Evolutionary conservation across 768 basidiomycete species (phyloP).

Genomic region (Mycena kentingensis): DNA sequence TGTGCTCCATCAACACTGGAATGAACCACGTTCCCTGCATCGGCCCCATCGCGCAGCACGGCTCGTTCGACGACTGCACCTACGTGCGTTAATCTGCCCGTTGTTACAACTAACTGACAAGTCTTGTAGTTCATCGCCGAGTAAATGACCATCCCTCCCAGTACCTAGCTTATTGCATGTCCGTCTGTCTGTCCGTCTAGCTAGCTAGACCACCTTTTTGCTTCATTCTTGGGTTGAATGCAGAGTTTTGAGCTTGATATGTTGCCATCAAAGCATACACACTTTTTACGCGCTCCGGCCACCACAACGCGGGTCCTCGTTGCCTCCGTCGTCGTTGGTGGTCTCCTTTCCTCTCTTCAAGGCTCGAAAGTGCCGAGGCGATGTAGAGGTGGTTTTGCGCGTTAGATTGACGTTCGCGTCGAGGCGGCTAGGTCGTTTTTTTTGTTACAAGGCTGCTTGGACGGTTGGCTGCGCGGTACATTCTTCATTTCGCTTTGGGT

Average conservation of each 20-base stretch:
- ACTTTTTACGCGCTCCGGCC: constrained; percentile 27
- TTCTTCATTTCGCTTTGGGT: neutral
- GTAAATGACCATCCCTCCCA: neutral
- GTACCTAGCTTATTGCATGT: too few relatives aligned
- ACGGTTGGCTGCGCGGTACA: constrained; percentile 3
- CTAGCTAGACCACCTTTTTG: neutral
- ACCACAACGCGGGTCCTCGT: constrained; percentile 32
- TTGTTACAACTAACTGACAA: neutral
- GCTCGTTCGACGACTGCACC: constrained; percentile 57
- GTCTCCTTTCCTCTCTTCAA: constrained; percentile 23
- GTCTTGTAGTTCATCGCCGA: constrained; percentile 35
- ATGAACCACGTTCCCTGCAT: constrained; percentile 61
- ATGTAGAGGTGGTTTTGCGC: constrained; percentile 27
- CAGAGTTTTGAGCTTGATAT: neutral
- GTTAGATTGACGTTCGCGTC: constrained; percentile 7
- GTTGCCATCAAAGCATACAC: neutral
- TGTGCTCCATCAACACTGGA: constrained; percentile 57
- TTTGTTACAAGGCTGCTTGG: too few relatives aligned
- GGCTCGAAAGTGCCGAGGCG: constrained; percentile 25
- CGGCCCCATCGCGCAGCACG: constrained; percentile 63
- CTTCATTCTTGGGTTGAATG: neutral
- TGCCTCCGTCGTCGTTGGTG: constrained; percentile 39
- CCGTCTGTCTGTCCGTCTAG: too few relatives aligned
- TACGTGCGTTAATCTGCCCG: constrained; percentile 45
- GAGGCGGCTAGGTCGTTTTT: too few relatives aligned